A percentile compares a stretch with the other conserved stretches of the same genome.
These are phyloP conservation scores for Leccinum solheimii DNA, from an alignment of 1,284 basidiomycete genomes.

Conservation along the genomic window DNA sequence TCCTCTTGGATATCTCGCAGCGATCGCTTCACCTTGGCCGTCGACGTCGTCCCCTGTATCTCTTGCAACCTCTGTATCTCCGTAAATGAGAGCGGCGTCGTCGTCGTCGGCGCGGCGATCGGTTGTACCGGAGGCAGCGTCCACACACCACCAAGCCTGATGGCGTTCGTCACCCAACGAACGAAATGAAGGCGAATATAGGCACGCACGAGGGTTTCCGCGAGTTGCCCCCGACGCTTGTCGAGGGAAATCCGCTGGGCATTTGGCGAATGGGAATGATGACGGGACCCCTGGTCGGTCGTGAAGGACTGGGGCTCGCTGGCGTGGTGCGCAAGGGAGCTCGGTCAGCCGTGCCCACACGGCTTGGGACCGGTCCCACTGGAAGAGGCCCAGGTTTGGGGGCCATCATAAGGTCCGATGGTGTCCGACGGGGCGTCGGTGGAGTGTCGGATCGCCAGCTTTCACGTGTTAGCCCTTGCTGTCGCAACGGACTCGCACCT, in stretches of 20 bases:
- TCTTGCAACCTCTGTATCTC: slow-evolving; percentile 83
- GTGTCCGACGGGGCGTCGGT: slow-evolving; percentile 5
- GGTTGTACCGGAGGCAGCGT: slow-evolving; percentile 50
- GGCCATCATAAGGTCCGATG: slow-evolving; percentile 8
- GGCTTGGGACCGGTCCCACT: neutral
- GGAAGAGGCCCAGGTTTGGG: slow-evolving; percentile 1
- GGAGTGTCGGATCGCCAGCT: slow-evolving; percentile 7
- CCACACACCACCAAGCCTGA: slow-evolving; percentile 52
- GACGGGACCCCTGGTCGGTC: slow-evolving; percentile 51
- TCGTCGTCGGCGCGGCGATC: slow-evolving; percentile 37
- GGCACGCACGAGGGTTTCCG: slow-evolving; percentile 52
- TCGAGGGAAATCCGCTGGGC: slow-evolving; percentile 30
- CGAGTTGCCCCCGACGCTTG: slow-evolving; percentile 18
- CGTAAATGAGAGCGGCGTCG: slow-evolving; percentile 61
- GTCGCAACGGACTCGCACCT: neutral
- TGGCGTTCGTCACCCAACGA: neutral
- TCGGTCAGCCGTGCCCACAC: neutral
- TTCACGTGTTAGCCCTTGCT: neutral
- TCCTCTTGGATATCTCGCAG: slow-evolving; percentile 85
- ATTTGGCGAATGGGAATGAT: slow-evolving; percentile 56
- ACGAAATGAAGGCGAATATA: neutral
- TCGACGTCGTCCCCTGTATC: slow-evolving; percentile 45
- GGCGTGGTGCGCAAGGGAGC: neutral
- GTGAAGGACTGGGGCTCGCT: slow-evolving; percentile 28
- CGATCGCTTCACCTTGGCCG: slow-evolving; percentile 56